These are phyloP conservation scores for Endothia cerciana DNA, from an alignment of 2,329 filamentous ascomycete species.

Conservation along the genomic window DNA sequence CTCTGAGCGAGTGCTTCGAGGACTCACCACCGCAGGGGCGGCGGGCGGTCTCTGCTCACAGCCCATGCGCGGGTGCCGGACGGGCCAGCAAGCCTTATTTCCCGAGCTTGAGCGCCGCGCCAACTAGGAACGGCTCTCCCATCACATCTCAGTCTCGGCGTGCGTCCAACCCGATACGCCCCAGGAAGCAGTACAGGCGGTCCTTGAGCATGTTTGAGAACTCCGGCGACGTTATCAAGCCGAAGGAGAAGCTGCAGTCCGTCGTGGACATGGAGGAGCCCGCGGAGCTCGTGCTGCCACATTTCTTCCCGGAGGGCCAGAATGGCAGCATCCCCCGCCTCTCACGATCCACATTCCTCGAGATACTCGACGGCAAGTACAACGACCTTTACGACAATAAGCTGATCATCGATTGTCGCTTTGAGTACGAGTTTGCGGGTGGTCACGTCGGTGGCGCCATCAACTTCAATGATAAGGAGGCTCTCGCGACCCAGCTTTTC, in stretches of 20 bases:
- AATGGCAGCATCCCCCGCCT: conserved; percentile 89
- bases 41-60: conserved; percentile 63
- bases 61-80: conserved; percentile 59
- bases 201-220: conserved; percentile 98
- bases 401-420: conserved; percentile 92
- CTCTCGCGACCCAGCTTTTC: conserved; percentile 80
- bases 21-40: conserved; percentile 77
- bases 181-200: conserved; percentile 85
- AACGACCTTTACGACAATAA: conserved; percentile 76
- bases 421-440: conserved; percentile 98
- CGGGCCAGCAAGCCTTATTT: conserved; percentile 67
- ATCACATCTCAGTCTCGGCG: conserved; percentile 73
- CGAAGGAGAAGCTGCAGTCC: conserved; percentile 71
- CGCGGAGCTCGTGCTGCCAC: conserved; percentile 75
- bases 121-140: conserved; percentile 75
- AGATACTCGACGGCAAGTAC: conserved; percentile 87
- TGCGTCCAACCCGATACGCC: conserved; percentile 71
- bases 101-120: conserved; percentile 55
- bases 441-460: conserved; percentile 92
- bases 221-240: conserved; percentile 83
- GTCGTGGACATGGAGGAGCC: conserved; percentile 84
- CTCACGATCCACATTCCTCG: conserved; percentile 76
- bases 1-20: conserved; percentile 79
- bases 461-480: conserved; percentile 97
- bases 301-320: conserved; percentile 79